phyloP scores from a whole-genome alignment of 1,139 yeast species.

The Magnusiomyces magnusii region DNA sequence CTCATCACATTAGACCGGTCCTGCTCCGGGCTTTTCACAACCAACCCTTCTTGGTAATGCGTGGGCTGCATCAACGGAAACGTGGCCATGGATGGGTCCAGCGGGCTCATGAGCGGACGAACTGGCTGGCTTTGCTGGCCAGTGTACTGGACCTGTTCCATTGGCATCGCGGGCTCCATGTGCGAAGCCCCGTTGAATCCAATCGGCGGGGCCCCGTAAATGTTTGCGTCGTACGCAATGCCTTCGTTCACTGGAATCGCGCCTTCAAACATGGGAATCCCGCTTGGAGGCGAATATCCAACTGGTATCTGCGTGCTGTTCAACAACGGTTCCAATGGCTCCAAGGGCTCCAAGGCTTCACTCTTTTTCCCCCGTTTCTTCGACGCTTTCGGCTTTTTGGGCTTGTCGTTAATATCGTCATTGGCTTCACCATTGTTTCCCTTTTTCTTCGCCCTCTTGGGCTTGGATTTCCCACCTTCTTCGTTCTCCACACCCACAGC shows the following conservation, averaged over 20 bases:
- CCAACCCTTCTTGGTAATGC: neutral
- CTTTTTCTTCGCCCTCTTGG: neutral
- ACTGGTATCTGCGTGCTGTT: neutral
- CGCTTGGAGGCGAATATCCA: neutral
- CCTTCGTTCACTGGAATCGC: neutral
- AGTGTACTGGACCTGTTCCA: no score
- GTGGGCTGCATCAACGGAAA: neutral
- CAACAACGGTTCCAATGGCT: neutral
- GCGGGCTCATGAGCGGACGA: no score
- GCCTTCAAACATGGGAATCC: no score
- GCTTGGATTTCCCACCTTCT: neutral
- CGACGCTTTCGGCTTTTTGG: neutral
- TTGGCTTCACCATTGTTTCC: neutral
- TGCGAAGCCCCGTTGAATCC: neutral
- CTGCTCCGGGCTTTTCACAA: neutral
- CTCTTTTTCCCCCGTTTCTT: neutral
- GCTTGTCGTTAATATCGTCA: neutral
- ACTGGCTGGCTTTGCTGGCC: no score
- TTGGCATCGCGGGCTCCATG: neutral
- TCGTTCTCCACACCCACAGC: neutral
- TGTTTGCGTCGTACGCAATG: neutral
- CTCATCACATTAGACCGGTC: conserved; percentile 1
- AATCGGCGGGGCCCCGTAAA: neutral
- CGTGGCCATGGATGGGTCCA: neutral
- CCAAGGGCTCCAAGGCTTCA: no score